Evolutionary conservation across 2,329 filamentous ascomycete species (phyloP).

Genomic region (Microcyclospora pomicola): DNA sequence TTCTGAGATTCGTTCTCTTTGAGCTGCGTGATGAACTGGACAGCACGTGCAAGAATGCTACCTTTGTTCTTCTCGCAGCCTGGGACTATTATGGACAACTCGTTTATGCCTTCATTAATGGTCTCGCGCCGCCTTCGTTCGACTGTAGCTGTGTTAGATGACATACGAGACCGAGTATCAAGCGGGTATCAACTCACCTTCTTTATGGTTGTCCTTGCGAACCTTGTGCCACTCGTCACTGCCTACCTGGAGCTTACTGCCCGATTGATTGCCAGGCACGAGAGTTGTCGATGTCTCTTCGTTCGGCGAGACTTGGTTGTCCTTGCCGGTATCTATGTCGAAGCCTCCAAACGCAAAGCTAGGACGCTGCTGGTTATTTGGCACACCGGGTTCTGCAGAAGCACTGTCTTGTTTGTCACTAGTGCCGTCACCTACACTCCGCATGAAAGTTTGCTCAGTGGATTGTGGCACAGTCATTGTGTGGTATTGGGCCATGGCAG

Average conservation of each 20-base stretch:
- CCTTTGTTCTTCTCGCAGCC: conserved; percentile 99
- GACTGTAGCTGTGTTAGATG: conserved; percentile 41
- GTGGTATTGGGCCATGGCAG: conserved; percentile 37
- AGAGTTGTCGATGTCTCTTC: conserved; percentile 10
- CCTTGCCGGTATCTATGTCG: conserved; percentile 3
- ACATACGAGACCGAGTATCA: not conserved
- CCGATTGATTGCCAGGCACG: conserved; percentile 5
- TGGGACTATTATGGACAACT: conserved; percentile 92
- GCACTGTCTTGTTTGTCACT: conserved; percentile 10
- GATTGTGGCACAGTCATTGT: conserved; percentile 44
- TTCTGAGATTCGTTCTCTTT: conserved; percentile 91
- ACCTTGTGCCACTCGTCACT: conserved; percentile 97
- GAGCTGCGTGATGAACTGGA: conserved; percentile 85
- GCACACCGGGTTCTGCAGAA: conserved; percentile 6
- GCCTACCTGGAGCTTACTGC: conserved; percentile 69
- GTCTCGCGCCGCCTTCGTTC: conserved; percentile 93
- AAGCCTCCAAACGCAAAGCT: conserved; percentile 12
- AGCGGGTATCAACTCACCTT: conserved; percentile 50
- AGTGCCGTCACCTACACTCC: conserved; percentile 5
- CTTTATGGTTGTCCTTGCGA: conserved; percentile 95
- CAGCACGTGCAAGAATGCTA: conserved; percentile 82
- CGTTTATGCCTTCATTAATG: conserved; percentile 98
- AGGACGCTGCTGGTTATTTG: not conserved
- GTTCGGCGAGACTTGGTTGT: conserved; percentile 2
- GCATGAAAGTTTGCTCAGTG: conserved; percentile 37